phyloP scores from a whole-genome alignment of 768 basidiomycete genomes.

The Podaxis mareebaensis region DNA sequence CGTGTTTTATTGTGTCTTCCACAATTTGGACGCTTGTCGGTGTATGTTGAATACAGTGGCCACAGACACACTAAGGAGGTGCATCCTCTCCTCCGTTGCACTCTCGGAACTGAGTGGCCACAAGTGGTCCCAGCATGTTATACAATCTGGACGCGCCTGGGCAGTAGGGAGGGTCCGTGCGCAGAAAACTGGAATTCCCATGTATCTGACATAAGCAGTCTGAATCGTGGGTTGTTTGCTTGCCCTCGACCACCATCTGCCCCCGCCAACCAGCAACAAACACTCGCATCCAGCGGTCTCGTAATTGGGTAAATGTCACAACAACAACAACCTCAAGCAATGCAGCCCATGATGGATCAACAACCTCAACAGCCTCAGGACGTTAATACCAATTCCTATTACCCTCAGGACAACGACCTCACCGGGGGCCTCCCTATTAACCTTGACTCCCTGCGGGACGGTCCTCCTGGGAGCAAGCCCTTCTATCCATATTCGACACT shows the following conservation, averaged over 20 bases:
- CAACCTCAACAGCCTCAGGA: slow-evolving; percentile 36
- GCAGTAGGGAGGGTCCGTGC: slow-evolving; percentile 52
- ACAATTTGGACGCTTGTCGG: slow-evolving; percentile 70
- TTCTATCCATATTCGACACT: slow-evolving; percentile 92
- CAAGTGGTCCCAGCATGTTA: slow-evolving; percentile 6
- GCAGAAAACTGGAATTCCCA: slow-evolving; percentile 53
- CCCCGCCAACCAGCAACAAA: slow-evolving; percentile 37
- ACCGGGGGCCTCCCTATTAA: slow-evolving; percentile 85
- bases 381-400: slow-evolving; percentile 63
- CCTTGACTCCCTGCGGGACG: slow-evolving; percentile 83
- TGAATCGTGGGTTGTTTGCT: slow-evolving; percentile 46
- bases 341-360: slow-evolving; percentile 68
- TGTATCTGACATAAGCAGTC: slow-evolving; percentile 54
- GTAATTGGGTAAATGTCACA: slow-evolving; percentile 49
- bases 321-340: slow-evolving; percentile 47
- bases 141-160: slow-evolving; percentile 15
- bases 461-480: slow-evolving; percentile 86
- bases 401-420: slow-evolving; percentile 75
- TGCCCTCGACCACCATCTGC: slow-evolving; percentile 47
- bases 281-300: slow-evolving; percentile 33
- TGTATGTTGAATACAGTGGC: slow-evolving; percentile 60
- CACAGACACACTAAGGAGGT: slow-evolving; percentile 49
- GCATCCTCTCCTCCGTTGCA: slow-evolving; percentile 31
- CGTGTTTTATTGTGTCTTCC: slow-evolving; percentile 78
- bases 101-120: slow-evolving; percentile 17